Evolutionary conservation across 2,329 filamentous ascomycete species (phyloP).

Genomic region (Fusarium longipes): DNA sequence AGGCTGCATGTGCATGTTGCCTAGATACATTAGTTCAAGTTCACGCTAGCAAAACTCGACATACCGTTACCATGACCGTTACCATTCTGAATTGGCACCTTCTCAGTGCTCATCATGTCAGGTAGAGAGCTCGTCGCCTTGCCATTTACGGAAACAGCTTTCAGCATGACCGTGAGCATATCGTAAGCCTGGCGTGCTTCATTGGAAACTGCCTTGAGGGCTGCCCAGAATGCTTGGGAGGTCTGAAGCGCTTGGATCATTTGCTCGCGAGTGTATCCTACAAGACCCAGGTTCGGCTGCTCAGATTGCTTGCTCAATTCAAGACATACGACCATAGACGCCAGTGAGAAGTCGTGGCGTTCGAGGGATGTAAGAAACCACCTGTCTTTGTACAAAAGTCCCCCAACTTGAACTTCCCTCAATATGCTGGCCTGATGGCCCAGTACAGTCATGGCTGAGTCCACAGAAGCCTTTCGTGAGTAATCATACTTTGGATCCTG

Average conservation of each 20-base stretch:
- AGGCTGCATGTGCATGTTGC: neutral
- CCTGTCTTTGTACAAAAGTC: conserved; percentile 10
- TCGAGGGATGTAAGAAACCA: conserved; percentile 36
- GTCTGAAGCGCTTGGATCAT: conserved; percentile 25
- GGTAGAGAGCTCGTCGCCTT: neutral
- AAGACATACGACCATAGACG: conserved; percentile 35
- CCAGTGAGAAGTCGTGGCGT: conserved; percentile 32
- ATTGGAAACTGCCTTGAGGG: conserved; percentile 13
- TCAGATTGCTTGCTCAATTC: conserved; percentile 18
- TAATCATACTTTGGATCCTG: conserved; percentile 27
- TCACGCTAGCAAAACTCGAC: neutral
- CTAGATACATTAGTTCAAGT: neutral
- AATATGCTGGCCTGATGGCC: conserved; percentile 26
- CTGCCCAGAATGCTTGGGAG: conserved; percentile 28
- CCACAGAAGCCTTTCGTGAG: conserved; percentile 17
- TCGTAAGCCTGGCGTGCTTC: conserved; percentile 30
- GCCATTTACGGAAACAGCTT: neutral
- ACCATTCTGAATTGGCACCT: neutral
- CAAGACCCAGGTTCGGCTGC: neutral
- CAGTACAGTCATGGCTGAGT: conserved; percentile 29
- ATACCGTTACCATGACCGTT: neutral
- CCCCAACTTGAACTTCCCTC: conserved; percentile 33
- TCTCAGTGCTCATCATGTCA: neutral
- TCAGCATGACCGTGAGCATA: conserved; percentile 32
- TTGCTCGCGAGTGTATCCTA: neutral